Base-by-base conservation (phyloP, 1,284 basidiomycete genomes). In the Cutaneotrichosporon mucoides region DNA sequence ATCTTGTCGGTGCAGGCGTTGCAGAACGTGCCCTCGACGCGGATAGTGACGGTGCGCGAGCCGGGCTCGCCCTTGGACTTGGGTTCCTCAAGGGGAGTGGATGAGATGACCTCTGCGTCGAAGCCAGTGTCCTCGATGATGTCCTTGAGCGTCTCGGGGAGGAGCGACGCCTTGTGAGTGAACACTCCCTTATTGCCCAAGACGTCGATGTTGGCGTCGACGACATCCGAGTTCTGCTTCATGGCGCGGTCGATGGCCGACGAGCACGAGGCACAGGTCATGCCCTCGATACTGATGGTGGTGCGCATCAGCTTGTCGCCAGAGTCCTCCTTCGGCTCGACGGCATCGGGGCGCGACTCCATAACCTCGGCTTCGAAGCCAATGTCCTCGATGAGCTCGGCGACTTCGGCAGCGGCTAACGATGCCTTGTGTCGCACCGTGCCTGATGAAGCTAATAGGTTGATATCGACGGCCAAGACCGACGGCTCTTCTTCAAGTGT, bases 31-130 rank as follows among this genome's bases (percentile, higher is more conserved):
- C 92, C 89, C 66, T 92, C 88, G 59, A 97, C 85, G 52, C 85
- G 84, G 64, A 91, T 88, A 49, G 95, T 87, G 78, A 97, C 85
- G 64, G 92, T 86, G 24, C 93, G 85, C 73, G 91, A 94, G 49
- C 85, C 81, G 63, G 95, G 80, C 54, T 85, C 85, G 62, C 38
- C 38, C 86, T 88, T 34, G 86, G 87, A 44, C 84, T 82, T 47
- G 88, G 58, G 83, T n/a, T 5, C 13, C 2, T 90, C 88, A 42
- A 94, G 85, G 0, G 86, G 81, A 36, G 88, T 87, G 35, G 80
- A 82, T 56, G 80, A 82, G 64, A 97, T 85, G 9, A 93, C 93
- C 0, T 90, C 88, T 15, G 66, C 59, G 42, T 71, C 73, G 38
- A 72, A 62, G 8, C 67, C 68, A 4, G 60, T 60, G 54, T 75